Conservation (phyloP, 1,284 basidiomycete species). For the Sporisorium scitamineum region DNA sequence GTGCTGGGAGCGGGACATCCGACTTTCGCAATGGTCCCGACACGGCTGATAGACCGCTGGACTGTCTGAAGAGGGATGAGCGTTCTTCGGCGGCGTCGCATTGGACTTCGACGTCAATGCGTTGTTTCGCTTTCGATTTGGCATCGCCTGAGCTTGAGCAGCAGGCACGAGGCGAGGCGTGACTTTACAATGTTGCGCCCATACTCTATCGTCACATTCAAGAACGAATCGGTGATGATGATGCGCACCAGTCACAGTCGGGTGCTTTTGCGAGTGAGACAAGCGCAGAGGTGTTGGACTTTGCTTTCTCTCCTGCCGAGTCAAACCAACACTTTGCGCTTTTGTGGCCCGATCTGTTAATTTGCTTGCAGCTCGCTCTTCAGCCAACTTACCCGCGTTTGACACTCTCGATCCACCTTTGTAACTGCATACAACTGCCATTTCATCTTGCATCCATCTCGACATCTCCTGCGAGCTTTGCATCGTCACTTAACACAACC, state of each 20-base stretch:
- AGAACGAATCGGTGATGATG: not conserved
- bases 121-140: not conserved
- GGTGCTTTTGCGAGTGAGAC: not conserved
- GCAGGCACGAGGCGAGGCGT: not conserved
- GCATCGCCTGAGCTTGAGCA: slow-evolving; percentile 1
- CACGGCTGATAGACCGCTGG: not conserved
- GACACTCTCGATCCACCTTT: too few relatives aligned
- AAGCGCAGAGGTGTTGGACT: slow-evolving; percentile 5
- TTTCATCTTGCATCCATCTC: not conserved
- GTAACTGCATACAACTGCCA: not conserved
- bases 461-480: not conserved
- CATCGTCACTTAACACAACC: not conserved
- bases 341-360: not conserved
- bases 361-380: not conserved
- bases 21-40: not conserved
- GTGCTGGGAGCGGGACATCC: not conserved
- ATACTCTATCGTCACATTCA: not conserved
- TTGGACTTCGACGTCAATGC: not conserved
- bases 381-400: too few relatives aligned
- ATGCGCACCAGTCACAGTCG: not conserved
- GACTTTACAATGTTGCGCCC: not conserved
- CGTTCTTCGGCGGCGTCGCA: not conserved
- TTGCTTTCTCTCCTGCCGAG: not conserved
- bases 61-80: not conserved
- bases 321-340: slow-evolving; percentile 1